Conservation (phyloP, 805 yeast genomes). For the Ogataea ganodermae region DNA sequence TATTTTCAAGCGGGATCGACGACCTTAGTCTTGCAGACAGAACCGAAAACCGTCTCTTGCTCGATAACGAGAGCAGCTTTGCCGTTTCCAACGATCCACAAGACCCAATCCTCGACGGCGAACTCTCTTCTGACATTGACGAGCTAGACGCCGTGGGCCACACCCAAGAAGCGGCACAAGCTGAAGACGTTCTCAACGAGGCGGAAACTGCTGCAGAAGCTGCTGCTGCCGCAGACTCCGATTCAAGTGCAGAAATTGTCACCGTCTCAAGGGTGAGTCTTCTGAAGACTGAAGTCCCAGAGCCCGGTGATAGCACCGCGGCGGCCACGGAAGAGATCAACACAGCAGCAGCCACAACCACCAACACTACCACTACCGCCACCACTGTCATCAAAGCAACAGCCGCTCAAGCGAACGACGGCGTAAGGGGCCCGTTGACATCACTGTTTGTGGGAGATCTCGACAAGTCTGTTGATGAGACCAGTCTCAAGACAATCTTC, state of each 20-base stretch:
- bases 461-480: constrained; percentile 51
- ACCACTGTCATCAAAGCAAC: neutral
- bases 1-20: constrained; percentile 11
- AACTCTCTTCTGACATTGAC: neutral
- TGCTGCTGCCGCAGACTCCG: constrained; percentile 15
- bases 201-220: neutral
- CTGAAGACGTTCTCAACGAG: neutral
- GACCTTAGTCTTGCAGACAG: constrained; percentile 5
- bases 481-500: constrained; percentile 46
- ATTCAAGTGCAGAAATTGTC: constrained; percentile 24
- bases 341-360: neutral
- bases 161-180: neutral
- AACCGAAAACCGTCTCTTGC: constrained; percentile 4
- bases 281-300: neutral
- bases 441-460: constrained; percentile 68
- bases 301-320: neutral
- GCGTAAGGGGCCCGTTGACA: constrained; percentile 11
- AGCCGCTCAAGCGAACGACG: neutral
- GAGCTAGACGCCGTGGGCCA: constrained; percentile 7
- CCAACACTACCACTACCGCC: constrained; percentile 1
- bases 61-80: constrained; percentile 2
- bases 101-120: neutral
- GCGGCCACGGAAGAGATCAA: neutral
- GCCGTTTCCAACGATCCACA: neutral
- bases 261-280: constrained; percentile 13